These are phyloP conservation scores for Pseudognaphalium luteoalbum DNA, from an alignment of 129 eudicot genomes.

Conservation along the genomic window DNA sequence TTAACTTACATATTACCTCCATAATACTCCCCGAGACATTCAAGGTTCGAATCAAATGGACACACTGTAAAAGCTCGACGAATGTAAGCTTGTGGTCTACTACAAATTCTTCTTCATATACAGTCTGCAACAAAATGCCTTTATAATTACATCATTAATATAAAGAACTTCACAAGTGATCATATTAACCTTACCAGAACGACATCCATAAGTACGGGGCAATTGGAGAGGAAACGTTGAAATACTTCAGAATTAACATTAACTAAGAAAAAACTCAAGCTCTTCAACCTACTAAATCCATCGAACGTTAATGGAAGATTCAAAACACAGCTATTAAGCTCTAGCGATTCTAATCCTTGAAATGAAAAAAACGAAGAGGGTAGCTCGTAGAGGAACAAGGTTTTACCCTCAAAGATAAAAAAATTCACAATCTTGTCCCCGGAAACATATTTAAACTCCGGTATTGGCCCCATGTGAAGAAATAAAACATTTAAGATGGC, in stretches of 20 bases:
- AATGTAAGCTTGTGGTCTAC: neutral
- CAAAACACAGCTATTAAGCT: conserved; percentile 7
- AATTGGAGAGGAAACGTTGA: conserved; percentile 20
- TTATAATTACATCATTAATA: too few relatives aligned
- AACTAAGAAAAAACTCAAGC: neutral
- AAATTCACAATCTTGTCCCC: neutral
- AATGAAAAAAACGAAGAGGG: conserved; percentile 19
- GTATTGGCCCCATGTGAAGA: conserved; percentile 18
- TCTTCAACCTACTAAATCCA: conserved; percentile 10
- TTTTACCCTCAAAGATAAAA: neutral
- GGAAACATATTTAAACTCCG: neutral
- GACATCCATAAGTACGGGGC: conserved; percentile 29
- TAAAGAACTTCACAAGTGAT: neutral
- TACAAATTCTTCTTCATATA: neutral
- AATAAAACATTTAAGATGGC: conserved; percentile 29
- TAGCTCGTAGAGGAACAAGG: neutral
- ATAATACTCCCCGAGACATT: neutral
- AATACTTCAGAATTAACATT: conserved; percentile 4
- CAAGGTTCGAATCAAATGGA: conserved; percentile 1
- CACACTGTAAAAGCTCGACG: neutral
- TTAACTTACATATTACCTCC: conserved; percentile 7
- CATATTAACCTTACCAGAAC: conserved; percentile 7
- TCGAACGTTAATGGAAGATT: conserved; percentile 18
- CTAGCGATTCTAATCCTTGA: conserved; percentile 4
- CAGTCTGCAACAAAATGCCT: neutral